Conservation (phyloP, 139 green algal genomes). For the Closterium sp. region DNA sequence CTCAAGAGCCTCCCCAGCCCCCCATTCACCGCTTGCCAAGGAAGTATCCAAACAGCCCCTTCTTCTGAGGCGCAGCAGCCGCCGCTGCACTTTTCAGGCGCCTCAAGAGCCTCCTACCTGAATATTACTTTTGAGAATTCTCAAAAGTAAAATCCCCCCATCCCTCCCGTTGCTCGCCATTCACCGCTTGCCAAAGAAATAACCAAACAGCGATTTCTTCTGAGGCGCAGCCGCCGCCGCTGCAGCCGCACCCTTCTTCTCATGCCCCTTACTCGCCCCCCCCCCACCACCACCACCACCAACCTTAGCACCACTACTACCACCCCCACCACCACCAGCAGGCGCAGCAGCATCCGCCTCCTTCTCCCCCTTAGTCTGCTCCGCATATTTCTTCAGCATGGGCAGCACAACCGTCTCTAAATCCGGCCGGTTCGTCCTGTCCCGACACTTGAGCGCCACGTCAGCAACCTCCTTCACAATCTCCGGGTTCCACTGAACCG, state of each 20-base stretch:
- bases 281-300: not conserved
- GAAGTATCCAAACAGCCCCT: not conserved
- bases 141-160: too few relatives aligned
- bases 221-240: not conserved
- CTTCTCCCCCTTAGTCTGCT: not conserved
- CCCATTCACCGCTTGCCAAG: not conserved
- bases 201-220: not conserved
- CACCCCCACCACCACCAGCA: not conserved
- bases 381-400: not conserved
- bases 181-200: not conserved
- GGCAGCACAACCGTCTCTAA: constrained; percentile 1
- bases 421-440: not conserved
- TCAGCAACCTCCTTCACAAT: not conserved
- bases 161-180: too few relatives aligned
- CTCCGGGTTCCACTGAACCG: constrained; percentile 5
- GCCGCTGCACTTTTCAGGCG: too few relatives aligned
- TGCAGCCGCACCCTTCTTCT: not conserved
- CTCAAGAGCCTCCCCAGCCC: too few relatives aligned
- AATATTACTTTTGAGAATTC: too few relatives aligned
- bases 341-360: not conserved
- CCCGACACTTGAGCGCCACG: not conserved
- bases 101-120: too few relatives aligned
- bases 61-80: not conserved
- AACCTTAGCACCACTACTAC: not conserved
- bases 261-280: not conserved